Evolutionary conservation across 1,139 yeast genomes (phyloP), one percentile per base, ranked within the genome.

Genomic region (Hyphopichia fennica): DNA sequence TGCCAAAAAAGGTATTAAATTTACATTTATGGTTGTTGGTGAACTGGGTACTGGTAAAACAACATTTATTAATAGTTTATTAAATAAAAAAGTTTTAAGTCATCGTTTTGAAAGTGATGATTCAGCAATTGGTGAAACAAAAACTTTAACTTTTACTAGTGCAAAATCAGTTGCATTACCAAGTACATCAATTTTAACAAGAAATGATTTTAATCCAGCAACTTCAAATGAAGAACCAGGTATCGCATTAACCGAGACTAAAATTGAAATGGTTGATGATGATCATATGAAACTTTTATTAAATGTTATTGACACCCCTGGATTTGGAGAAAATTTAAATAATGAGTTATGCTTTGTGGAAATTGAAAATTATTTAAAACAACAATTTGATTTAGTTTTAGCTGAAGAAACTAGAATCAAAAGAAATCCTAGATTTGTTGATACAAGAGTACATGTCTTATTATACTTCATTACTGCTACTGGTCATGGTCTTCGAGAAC

Each of bases 371-470:
- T 91, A 83, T 60, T 70, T 93, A 51, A 93, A 87, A 58, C 88
- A 84, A 58, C 97, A 91, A 63, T 91, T 87, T 62, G 99, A 93
- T 63, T 89, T 87, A 53, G 95, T 91, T 33, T 76, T 93, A 51
- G 84, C 88, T 13, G 98, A 93, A 63, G 98, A 93, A 62, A 84
- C 95, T 15, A 79, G 96, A 49, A 88, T 93, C 51, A 83, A 87
- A 65, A 82, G 99, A 77, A 85, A 86, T 56, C 95, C 95, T 25
- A 66, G 90, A 43, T 86, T 86, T 53, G 82, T 81, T 49, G 95
- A 86, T 60, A 81, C 89, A 9, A 74, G 91, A 56, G 88, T 86
- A 36, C 95, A 86, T 57, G 81, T 79, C 5, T 75, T 86, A 54
- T 64, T 86, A 43, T 86, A 86, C 58, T 84, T 86, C 52, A 75